phyloP scores from a whole-genome alignment of 768 basidiomycete genomes.

The Panellus pusillus region DNA sequence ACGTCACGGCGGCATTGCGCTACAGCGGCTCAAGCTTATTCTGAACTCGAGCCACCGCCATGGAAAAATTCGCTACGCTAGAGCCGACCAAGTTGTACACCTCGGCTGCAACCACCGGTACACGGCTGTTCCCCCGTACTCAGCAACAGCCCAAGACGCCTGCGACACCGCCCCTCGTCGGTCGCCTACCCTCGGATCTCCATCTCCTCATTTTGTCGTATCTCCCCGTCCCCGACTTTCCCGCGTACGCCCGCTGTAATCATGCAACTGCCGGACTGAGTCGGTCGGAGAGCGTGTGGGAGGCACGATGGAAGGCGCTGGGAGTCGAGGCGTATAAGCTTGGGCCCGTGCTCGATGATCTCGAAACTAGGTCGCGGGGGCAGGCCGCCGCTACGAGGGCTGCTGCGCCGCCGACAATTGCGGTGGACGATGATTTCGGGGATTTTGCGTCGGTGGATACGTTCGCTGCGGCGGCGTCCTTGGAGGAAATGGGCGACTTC shows the following conservation, averaged over 20 bases:
- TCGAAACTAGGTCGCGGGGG: slow-evolving; percentile 50
- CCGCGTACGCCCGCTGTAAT: slow-evolving; percentile 68
- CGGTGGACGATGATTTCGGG: slow-evolving; percentile 86
- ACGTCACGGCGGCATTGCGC: too few species aligned
- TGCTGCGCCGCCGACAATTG: slow-evolving; percentile 58
- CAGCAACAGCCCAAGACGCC: slow-evolving; percentile 22
- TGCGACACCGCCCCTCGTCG: slow-evolving; percentile 49
- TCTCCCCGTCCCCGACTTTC: slow-evolving; percentile 79
- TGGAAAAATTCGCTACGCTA: slow-evolving; percentile 88
- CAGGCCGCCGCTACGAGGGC: slow-evolving; percentile 38
- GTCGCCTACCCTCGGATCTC: slow-evolving; percentile 75
- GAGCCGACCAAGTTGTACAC: slow-evolving; percentile 67
- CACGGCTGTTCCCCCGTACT: slow-evolving; percentile 29
- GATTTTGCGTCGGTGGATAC: slow-evolving; percentile 66
- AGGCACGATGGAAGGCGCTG: slow-evolving; percentile 66
- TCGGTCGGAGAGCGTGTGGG: slow-evolving; percentile 79
- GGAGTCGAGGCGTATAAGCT: slow-evolving; percentile 47
- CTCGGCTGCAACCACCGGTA: slow-evolving; percentile 30
- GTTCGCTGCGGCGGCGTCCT: slow-evolving; percentile 26
- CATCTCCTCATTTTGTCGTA: slow-evolving; percentile 72
- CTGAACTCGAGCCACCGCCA: slow-evolving; percentile 24
- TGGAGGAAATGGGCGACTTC: slow-evolving; percentile 51
- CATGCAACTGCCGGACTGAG: slow-evolving; percentile 63
- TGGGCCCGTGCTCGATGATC: slow-evolving; percentile 51
- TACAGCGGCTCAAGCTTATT: not conserved